Evolutionary conservation across 2,329 filamentous ascomycete genomes (phyloP), one percentile per base, ranked within the genome.

Genomic region (Pseudogymnoascus sp.): DNA sequence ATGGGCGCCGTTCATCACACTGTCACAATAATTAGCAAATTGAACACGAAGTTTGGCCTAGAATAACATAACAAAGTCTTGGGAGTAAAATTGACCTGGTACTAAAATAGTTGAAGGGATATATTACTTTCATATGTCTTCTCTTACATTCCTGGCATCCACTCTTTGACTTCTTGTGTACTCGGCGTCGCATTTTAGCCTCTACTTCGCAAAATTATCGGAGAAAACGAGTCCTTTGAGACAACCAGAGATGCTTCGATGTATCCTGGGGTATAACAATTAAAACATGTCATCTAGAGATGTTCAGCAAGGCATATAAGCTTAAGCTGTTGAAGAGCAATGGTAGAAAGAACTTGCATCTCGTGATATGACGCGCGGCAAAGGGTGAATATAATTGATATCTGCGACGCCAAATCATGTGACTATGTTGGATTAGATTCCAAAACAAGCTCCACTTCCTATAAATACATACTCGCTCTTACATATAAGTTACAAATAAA

Each of bases 121-220:
- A 13, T 3, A 55, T 61, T 65, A 75, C 74, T 66, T 75, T 76
- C 48, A 76, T 68, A 63, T 76, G 74, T 7, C 74, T 70, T 25
- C 69, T 69, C 63, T 76, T 76, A 62, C 74, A 76, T 64, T 74
- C 69, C 6, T 67, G 33, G 58, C 74, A 76, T 25, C 74, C 75
- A 63, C 71, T 72, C 42, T 73, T 69, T n/a, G 74, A 76, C 65
- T 76, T 76, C 41, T 67, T 71, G 63, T 76, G 74, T 3, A 72
- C 64, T 62, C 72, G 70, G 39, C 69, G 66, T 61, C 65, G 64
- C 62, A 67, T 67, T 55, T 55, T 5, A 27, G 9, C 48, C n/a
- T 17, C 3, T 55, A 55, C 5, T 9, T 29, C 48, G 17, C 27
- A 55, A 55, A 55, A 33, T 12, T 55, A 55, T 31, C 9, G 48